Base-by-base conservation (phyloP, 176 grass and related monocot species). In the Pontederia crassipes region DNA sequence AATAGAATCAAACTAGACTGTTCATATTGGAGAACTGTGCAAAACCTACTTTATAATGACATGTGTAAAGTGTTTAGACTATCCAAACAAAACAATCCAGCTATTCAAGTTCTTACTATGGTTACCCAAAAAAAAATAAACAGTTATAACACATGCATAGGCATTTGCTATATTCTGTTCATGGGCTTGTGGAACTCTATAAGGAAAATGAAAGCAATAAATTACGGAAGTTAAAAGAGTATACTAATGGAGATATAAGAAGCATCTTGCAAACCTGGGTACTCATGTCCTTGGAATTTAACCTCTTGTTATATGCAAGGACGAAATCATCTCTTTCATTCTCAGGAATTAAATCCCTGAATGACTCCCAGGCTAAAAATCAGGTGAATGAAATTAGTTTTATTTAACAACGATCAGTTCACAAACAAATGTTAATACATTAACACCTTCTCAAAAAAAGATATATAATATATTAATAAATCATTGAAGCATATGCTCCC, bases 341-440 rank as follows among this genome's bases (percentile, higher is more conserved):
- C 78, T 93, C 85, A 0, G 88, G 94, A 52, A 98, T 98, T 46
- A 93, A 77, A 83, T 98, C 88, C 68, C 77, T 93, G 72, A 98
- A 98, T 55, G 76, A 74, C 32, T 98, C 85, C 88, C 88, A 98
- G n/a, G 85, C 85, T 98, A 57, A 73, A 77, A 74, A 32, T 9
- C 71, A 64, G 49, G 48, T 26, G 16, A 15, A 63, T n/a, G 15
- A 40, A n/a, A 47, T 54, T 11, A 64, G 8, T 17, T 47, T 55
- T 17, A 80, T 32, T 62, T 49, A 24, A 24, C 20, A 24, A 24
- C 20, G 20, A 48, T 66, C 4, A 40, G 32, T 40, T 40, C 3
- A 26, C 6, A 24, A 4, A 71, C 54, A 57, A 28, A 4, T 2
- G 10, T 18, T 24, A 24, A 24, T 24, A 24, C 20, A 1, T 24